Base-by-base conservation (phyloP, 169 alveolate genomes). In the Plasmodium knowlesi region DNA sequence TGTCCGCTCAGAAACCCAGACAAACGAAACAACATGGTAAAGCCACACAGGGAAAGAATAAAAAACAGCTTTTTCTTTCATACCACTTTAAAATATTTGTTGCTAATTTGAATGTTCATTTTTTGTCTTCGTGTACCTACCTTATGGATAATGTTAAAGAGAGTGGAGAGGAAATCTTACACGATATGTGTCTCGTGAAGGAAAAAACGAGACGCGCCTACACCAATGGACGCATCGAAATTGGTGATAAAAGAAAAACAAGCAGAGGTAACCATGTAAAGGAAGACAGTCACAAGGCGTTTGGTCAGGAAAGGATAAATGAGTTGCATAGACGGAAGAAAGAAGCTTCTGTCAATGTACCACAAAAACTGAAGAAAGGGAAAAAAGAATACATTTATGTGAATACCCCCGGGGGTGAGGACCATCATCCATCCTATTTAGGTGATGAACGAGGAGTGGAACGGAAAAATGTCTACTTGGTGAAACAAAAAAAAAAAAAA, bases 101-200 rank as follows among this genome's bases (percentile, higher is more conserved):
- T 57, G 53, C 39, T 30, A 82, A 82, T 34, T 8, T 41, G 22
- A 53, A 82, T 30, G 34, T 82, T 3, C 54, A 82, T 22, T 0
- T 82, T n/a, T 32, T 82, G 14, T 82, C 90, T 3, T 12, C 81
- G 14, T 82, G 39, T 9, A 82, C 90, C n/a, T 82, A 82, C 37
- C 39, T 10, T 16, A 30, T 54, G 34, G 71, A 6, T n/a, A 5
- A 57, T 8, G 16, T 82, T 30, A 82, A 54, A 14, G 73, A 82
- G 25, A 57, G 71, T 16, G 25, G 57, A 6, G 76, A 67, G 9
- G 22, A 22, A 1, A 9, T 34, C 16, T 37, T 19, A 54, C 6
- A 57, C 39, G 79, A 32, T 32, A 28, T 82, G 86, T 46, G 67
- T n/a, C 71, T 80, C 37, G 28, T 25, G 25, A 41, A 41, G 86